These are phyloP conservation scores for Cornus kousa DNA, from an alignment of 148 eudicot species.

Conservation along the genomic window DNA sequence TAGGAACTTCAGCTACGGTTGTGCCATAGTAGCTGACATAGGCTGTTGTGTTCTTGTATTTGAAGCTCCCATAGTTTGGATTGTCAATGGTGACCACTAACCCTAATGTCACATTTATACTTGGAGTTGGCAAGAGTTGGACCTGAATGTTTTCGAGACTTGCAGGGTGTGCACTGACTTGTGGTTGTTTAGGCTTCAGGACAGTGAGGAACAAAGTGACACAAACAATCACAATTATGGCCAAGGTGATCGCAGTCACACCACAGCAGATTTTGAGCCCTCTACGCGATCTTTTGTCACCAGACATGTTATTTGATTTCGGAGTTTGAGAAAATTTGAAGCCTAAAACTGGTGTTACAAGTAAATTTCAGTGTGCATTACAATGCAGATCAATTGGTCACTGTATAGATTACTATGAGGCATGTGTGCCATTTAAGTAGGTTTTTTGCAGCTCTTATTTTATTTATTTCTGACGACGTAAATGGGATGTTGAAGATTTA, in stretches of 20 bases:
- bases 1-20: conserved; percentile 17
- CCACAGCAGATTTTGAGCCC: conserved; percentile 26
- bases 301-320: background rate
- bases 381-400: too few species aligned
- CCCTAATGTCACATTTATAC: conserved; percentile 25
- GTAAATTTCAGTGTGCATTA: too few species aligned
- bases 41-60: conserved; percentile 14
- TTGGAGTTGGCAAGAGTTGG: conserved; percentile 20
- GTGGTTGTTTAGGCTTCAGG: conserved; percentile 30
- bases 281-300: conserved; percentile 8
- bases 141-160: conserved; percentile 17
- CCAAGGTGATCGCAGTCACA: background rate
- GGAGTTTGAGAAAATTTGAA: background rate
- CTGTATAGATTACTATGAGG: too few species aligned
- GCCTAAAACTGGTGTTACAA: background rate
- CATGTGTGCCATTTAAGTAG: too few species aligned
- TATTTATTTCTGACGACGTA: background rate
- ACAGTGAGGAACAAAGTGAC: conserved; percentile 21
- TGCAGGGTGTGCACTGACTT: conserved; percentile 17
- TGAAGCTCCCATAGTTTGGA: conserved; percentile 28
- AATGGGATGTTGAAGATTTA: background rate
- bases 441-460: too few species aligned
- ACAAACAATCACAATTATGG: conserved; percentile 9
- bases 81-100: conserved; percentile 23
- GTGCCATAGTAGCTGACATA: conserved; percentile 18